Evolutionary conservation across 352 stramenopile genomes (phyloP).

Genomic region (Phytophthora sojae): DNA sequence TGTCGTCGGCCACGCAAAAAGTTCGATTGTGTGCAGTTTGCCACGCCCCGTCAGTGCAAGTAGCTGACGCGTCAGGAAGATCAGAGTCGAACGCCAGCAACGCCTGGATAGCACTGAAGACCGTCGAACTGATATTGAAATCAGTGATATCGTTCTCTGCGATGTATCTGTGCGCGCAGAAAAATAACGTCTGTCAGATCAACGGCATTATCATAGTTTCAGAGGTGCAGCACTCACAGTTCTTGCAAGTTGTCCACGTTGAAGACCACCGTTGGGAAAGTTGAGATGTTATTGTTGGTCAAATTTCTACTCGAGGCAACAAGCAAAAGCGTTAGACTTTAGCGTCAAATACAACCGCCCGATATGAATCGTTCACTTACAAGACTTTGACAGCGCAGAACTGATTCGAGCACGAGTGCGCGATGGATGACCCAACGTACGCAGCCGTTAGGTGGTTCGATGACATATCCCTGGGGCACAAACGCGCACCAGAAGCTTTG

Average conservation of each 20-base stretch:
- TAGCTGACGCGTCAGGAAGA: conserved; percentile 16
- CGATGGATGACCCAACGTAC: conserved; percentile 42
- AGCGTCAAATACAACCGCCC: too few relatives aligned
- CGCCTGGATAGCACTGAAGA: conserved; percentile 35
- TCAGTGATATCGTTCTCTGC: conserved; percentile 37
- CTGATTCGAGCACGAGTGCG: conserved; percentile 31
- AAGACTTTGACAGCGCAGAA: conserved; percentile 41
- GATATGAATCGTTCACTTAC: conserved; percentile 28
- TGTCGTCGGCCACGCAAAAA: conserved; percentile 34
- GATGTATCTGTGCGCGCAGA: conserved; percentile 22
- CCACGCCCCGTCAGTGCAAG: conserved; percentile 37
- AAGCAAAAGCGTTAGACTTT: neutral
- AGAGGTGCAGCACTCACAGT: conserved; percentile 22
- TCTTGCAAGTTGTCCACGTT: conserved; percentile 43
- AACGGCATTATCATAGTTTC: neutral
- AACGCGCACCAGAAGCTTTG: conserved; percentile 1
- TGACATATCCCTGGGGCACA: conserved; percentile 42
- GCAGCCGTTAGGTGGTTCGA: conserved; percentile 46
- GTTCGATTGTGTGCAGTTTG: conserved; percentile 35
- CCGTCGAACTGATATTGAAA: conserved; percentile 42
- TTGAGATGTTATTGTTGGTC: conserved; percentile 43
- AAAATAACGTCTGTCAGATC: neutral
- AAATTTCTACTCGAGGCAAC: conserved; percentile 28
- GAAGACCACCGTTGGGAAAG: conserved; percentile 41
- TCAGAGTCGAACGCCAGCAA: conserved; percentile 38